Percentiles rank a stretch among this genome's conserved stretches.
Conservation (phyloP, 805 yeast genomes). For the Candida krabiensis region DNA sequence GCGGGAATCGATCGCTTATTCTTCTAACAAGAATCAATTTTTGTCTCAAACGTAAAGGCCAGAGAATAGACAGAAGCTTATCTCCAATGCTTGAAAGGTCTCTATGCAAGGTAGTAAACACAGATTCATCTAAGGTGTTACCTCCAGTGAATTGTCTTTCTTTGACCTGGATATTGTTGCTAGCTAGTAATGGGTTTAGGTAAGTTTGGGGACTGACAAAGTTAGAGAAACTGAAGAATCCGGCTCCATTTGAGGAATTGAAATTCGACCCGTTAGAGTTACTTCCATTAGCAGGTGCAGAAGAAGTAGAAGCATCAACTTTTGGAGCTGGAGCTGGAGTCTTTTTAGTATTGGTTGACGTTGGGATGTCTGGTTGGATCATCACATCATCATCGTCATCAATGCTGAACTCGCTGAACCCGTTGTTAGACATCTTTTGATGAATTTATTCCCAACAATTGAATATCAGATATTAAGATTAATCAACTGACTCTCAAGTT, state of each 20-base stretch:
- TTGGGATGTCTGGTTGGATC: slow-evolving; percentile 33
- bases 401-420: slow-evolving; percentile 21
- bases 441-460: slow-evolving; percentile 1
- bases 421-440: slow-evolving; percentile 11
- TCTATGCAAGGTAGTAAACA: slow-evolving; percentile 43
- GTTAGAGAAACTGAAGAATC: slow-evolving; percentile 30
- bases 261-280: not conserved
- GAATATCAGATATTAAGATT: too few species aligned
- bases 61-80: slow-evolving; percentile 34
- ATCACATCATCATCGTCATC: slow-evolving; percentile 34
- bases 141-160: slow-evolving; percentile 59
- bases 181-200: slow-evolving; percentile 26
- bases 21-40: slow-evolving; percentile 29
- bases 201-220: slow-evolving; percentile 35
- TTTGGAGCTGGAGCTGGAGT: slow-evolving; percentile 3
- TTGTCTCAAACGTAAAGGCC: slow-evolving; percentile 37
- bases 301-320: slow-evolving; percentile 4
- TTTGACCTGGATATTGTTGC: slow-evolving; percentile 29
- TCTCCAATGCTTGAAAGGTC: slow-evolving; percentile 35
- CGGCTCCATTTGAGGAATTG: slow-evolving; percentile 4
- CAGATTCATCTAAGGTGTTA: slow-evolving; percentile 59
- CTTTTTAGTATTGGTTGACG: slow-evolving; percentile 5
- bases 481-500: too few species aligned
- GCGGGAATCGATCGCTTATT: slow-evolving; percentile 25
- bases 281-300: slow-evolving; percentile 6